phyloP scores from a whole-genome alignment of 192 early-diverging fungal genomes.

The Allomyces arbusculus region DNA sequence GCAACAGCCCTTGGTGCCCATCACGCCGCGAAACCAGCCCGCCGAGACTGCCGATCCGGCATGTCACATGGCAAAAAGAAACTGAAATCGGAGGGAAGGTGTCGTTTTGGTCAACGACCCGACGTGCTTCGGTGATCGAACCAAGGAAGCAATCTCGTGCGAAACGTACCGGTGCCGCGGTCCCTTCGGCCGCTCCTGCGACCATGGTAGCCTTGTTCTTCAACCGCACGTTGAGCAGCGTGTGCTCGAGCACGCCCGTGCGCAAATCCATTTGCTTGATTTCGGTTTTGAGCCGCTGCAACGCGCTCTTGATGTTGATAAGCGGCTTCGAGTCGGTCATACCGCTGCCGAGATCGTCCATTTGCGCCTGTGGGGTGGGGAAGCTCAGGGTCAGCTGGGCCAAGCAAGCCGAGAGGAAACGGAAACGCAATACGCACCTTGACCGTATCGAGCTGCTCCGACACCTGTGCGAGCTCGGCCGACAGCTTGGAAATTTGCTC shows the following conservation, averaged over 20 bases:
- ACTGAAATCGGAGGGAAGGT: too few relatives aligned
- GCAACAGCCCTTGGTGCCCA: too few relatives aligned
- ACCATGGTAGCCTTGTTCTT: conserved; percentile 3
- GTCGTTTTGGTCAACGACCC: too few relatives aligned
- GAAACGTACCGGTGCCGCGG: too few relatives aligned
- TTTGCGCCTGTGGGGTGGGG: conserved; percentile 11
- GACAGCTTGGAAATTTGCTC: conserved; percentile 7
- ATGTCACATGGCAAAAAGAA: too few relatives aligned
- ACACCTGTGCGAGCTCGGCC: conserved; percentile 18
- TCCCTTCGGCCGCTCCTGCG: neutral
- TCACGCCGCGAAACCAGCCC: too few relatives aligned
- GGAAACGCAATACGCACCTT: conserved; percentile 14
- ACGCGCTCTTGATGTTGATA: conserved; percentile 28
- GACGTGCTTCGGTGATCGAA: too few relatives aligned
- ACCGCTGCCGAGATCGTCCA: conserved; percentile 39
- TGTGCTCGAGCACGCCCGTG: conserved; percentile 35
- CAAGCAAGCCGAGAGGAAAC: too few relatives aligned
- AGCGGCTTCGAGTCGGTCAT: conserved; percentile 46
- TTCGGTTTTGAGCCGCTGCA: conserved; percentile 24
- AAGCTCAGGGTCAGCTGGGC: too few relatives aligned
- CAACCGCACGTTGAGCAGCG: conserved; percentile 25
- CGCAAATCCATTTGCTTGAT: conserved; percentile 40
- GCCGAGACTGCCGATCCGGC: too few relatives aligned
- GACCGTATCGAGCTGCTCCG: conserved; percentile 31
- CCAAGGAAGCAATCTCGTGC: too few relatives aligned